Evolutionary conservation across 1,284 basidiomycete genomes (phyloP), one percentile per base, ranked within the genome.

Genomic region (Fomitopsis palustris): DNA sequence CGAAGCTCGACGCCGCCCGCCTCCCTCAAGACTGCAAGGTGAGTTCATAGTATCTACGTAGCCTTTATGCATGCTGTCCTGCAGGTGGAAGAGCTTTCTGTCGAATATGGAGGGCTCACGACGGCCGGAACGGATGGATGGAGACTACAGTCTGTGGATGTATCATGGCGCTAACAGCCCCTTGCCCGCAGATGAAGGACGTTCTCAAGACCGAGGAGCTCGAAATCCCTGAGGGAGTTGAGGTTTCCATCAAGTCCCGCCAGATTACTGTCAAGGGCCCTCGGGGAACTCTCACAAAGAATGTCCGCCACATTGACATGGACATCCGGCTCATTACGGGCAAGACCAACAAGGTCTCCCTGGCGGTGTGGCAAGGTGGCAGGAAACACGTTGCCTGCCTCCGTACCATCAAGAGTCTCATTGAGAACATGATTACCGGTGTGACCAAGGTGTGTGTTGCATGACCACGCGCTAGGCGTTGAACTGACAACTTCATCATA

Each of bases 311-410:
- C 83, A 87, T 96, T 70, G 86, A 95, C 81, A 96, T 98, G 93
- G 96, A 98, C 80, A 92, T 98, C 75, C 88, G 92, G 73, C 77
- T 96, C 56, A 75, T 93, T 80, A 81, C 80, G 67, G 81, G 81
- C 73, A 88, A 88, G 77, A 78, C 77, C 64, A 84, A 85, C 75
- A 88, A 91, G 76, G 89, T 99, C 75, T 87, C 87, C 69, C 88
- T 99, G 72, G 91, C 95, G 62, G 92, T 99, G 65, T 99, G 97
- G 97, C 95, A 98, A 81, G 97, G 94, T 66, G 92, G 86, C 67
- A 90, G 97, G 76, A 99, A 99, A 85, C 97, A 99, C 77, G 93
- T 98, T 71, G 97, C 97, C 61, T 98, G 96, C 82, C 82, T 99
- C 68, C 88, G 95, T 70, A 99, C 97, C 43, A 95, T 99, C 78